Conservation (phyloP, 169 alveolate species). For the Theileria annulata region DNA sequence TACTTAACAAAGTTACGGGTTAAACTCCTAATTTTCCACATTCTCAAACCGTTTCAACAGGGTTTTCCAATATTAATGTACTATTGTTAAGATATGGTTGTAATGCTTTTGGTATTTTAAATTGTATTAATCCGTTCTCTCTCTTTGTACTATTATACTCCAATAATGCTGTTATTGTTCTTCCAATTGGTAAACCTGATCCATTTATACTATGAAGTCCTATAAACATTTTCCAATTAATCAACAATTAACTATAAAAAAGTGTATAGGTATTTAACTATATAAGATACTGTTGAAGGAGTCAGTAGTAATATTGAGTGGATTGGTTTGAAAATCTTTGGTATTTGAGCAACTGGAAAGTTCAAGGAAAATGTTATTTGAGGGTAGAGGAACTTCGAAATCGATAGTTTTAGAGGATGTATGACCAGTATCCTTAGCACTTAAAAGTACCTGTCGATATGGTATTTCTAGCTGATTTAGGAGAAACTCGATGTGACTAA, state of each 20-base stretch:
- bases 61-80: conserved; percentile 9
- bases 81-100: conserved; percentile 64
- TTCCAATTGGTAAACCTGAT: conserved; percentile 78
- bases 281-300: conserved; percentile 24
- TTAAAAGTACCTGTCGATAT: conserved; percentile 57
- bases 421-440: conserved; percentile 66
- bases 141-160: conserved; percentile 64
- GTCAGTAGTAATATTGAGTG: conserved; percentile 56
- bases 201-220: conserved; percentile 72
- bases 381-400: conserved; percentile 76
- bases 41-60: conserved; percentile 14
- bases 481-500: conserved; percentile 72
- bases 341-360: conserved; percentile 77
- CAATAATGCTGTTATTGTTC: conserved; percentile 73
- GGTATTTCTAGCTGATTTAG: conserved; percentile 44
- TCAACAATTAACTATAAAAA: too few relatives aligned
- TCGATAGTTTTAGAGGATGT: conserved; percentile 72
- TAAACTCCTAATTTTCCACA: conserved; percentile 18
- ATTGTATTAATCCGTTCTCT: conserved; percentile 47
- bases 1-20: too few relatives aligned
- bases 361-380: conserved; percentile 69
- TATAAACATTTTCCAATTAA: too few relatives aligned
- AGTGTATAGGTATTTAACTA: conserved; percentile 1
- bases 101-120: conserved; percentile 67
- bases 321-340: conserved; percentile 71